A percentile compares a stretch with the other conserved stretches of the same genome.
phyloP scores from a whole-genome alignment of 1,139 yeast genomes.

The Geotrichum cucujoidarum region DNA sequence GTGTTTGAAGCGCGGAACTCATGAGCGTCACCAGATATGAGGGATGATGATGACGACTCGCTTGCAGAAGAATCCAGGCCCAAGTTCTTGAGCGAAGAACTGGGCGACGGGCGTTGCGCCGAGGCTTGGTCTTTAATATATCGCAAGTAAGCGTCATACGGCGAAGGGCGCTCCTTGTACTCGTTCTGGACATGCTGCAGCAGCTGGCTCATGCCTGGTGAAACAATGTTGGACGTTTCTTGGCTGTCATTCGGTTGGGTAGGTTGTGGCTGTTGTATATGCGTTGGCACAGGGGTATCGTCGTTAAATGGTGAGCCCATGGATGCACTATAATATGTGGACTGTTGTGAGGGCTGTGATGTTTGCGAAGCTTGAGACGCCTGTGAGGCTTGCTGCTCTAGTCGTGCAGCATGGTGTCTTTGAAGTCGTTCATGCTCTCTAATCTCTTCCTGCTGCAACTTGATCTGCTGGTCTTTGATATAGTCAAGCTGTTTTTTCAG shows the following conservation, averaged over 20 bases:
- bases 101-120: slow-evolving; percentile 6
- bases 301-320: neutral
- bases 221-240: neutral
- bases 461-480: slow-evolving; percentile 17
- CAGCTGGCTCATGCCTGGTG: slow-evolving; percentile 2
- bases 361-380: neutral
- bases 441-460: slow-evolving; percentile 15
- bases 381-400: neutral
- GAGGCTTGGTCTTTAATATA: slow-evolving; percentile 6
- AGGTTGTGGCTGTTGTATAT: neutral
- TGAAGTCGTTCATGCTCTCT: slow-evolving; percentile 7
- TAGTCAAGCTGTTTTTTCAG: slow-evolving; percentile 18
- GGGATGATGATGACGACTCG: slow-evolving; percentile 2
- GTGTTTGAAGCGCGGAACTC: slow-evolving; percentile 62
- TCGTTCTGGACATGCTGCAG: neutral
- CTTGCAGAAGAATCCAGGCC: slow-evolving; percentile 6
- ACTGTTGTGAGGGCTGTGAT: neutral
- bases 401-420: neutral
- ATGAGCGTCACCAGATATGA: slow-evolving; percentile 6
- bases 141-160: slow-evolving; percentile 8
- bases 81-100: slow-evolving; percentile 1
- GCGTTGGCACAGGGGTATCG: neutral
- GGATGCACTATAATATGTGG: neutral
- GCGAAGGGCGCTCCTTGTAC: neutral
- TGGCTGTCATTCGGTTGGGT: neutral